Percentiles rank a stretch among this genome's conserved stretches.
These are phyloP conservation scores for Symbiodinium natans DNA, from an alignment of 73 alveolate genomes.

Conservation along the genomic window DNA sequence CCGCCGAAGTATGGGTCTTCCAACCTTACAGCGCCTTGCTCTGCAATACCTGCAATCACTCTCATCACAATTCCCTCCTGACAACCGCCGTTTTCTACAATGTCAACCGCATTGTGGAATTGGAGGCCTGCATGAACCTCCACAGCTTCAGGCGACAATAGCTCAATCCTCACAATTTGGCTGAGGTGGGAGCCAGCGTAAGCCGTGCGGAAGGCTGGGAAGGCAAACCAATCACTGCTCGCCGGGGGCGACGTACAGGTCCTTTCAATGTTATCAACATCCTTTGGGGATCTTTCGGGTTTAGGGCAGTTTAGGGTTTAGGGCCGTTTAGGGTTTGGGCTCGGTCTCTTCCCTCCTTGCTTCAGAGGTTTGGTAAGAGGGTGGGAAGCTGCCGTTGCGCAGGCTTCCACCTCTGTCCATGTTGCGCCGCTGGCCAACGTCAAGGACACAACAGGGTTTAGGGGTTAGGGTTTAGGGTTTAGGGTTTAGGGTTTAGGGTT, in stretches of 20 bases:
- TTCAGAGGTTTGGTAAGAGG: neutral
- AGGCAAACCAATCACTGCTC: slow-evolving; percentile 2
- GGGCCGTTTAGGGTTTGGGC: no score
- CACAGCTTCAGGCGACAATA: neutral
- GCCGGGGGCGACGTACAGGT: neutral
- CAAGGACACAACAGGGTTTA: neutral
- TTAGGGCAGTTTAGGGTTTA: no score
- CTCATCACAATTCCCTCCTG: no score
- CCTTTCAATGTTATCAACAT: neutral
- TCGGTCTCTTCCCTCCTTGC: no score
- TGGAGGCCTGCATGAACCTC: neutral
- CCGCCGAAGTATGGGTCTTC: no score
- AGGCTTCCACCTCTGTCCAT: no score
- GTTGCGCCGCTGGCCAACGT: neutral
- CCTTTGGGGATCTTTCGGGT: no score
- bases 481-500: no score
- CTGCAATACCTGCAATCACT: neutral
- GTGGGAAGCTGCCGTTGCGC: neutral
- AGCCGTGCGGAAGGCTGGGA: slow-evolving; percentile 6
- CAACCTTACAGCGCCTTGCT: neutral
- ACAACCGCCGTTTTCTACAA: no score
- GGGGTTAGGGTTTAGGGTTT: no score
- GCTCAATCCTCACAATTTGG: neutral
- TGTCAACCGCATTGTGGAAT: no score
- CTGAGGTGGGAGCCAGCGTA: slow-evolving; percentile 19